Evolutionary conservation across 2,329 filamentous ascomycete genomes (phyloP), one percentile per base, ranked within the genome.

Genomic region (Ceratocystis cacaofunesta): DNA sequence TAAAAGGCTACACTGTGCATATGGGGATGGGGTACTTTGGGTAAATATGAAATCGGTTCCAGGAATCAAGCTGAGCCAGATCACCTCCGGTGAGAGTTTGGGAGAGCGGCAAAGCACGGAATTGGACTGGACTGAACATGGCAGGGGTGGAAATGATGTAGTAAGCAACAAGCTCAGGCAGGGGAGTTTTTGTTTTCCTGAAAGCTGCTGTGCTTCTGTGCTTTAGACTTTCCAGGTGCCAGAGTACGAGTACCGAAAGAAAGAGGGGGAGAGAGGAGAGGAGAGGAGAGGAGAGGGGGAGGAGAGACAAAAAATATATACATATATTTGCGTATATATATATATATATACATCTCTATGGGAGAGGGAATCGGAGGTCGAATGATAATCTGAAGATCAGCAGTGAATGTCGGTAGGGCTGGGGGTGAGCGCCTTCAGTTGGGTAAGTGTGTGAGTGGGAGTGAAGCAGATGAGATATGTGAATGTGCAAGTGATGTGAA

Each of bases 51-150:
- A 58, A 58, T 58, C 22, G 28, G 25, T n/a, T 7, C 25, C 28
- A 32, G 52, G 28, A 58, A 36, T 36, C 32, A 36, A 58, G 52
- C 52, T 58, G 52, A 58, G 52, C 52, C 52, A 58, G 52, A 58
- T 58, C 52, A 32, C 52, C 52, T 58, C 28, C 52, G 52, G 52
- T 58, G 52, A 58, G 52, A 32, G 52, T 30, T 58, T 19, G 52
- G 10, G 25, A 58, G 52, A 58, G 52, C 52, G 52, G 52, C 52
- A 58, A 58, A 58, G 52, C 52, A 58, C 52, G 52, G 52, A 32
- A 58, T 58, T 32, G 52, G 17, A 32, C 52, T 58, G 25, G 52
- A 58, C 52, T 58, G 52, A 32, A 32, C 52, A 12, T 58, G 52
- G 52, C 28, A 58, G 52, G 52, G 52, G 52, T 58, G 52, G 28